Evolutionary conservation across 2,329 filamentous ascomycete genomes (phyloP).

Genomic region (Aspergillus sclerotialis): DNA sequence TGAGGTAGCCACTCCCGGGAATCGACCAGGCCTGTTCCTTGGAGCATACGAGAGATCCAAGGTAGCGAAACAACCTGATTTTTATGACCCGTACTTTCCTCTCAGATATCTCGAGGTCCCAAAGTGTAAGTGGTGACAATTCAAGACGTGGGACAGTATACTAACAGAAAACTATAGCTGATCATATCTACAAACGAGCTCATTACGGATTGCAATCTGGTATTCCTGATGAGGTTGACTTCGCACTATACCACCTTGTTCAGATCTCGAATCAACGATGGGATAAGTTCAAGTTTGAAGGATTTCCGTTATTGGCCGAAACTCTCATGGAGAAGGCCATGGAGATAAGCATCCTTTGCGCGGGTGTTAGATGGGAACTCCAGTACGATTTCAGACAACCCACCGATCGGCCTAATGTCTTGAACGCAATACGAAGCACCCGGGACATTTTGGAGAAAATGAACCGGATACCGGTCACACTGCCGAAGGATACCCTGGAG

Average conservation of each 20-base stretch:
- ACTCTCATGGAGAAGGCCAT: conserved; percentile 79
- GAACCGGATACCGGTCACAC: conserved; percentile 50
- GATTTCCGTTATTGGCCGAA: conserved; percentile 82
- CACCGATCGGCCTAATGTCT: conserved; percentile 48
- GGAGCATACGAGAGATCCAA: conserved; percentile 21
- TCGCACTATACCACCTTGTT: conserved; percentile 84
- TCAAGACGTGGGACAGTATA: background rate
- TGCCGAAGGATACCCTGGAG: conserved; percentile 61
- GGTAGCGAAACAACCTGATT: conserved; percentile 26
- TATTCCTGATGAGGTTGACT: conserved; percentile 77
- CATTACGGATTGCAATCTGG: conserved; percentile 75
- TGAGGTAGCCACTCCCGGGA: conserved; percentile 37
- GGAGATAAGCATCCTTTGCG: conserved; percentile 70
- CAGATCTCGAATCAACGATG: conserved; percentile 93
- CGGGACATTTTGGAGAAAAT: conserved; percentile 68
- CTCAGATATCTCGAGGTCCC: conserved; percentile 29
- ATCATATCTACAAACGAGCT: conserved; percentile 79
- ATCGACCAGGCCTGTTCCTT: conserved; percentile 32
- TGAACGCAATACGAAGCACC: conserved; percentile 62
- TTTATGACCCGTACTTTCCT: conserved; percentile 32
- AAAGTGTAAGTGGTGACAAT: conserved; percentile 22
- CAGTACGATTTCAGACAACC: conserved; percentile 56
- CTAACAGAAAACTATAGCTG: conserved; percentile 23
- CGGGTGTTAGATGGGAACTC: conserved; percentile 73
- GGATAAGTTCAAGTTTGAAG: conserved; percentile 92